Evolutionary conservation across 2,329 filamentous ascomycete species (phyloP), one percentile per base, ranked within the genome.

Genomic region (Sphaerulina populicola): DNA sequence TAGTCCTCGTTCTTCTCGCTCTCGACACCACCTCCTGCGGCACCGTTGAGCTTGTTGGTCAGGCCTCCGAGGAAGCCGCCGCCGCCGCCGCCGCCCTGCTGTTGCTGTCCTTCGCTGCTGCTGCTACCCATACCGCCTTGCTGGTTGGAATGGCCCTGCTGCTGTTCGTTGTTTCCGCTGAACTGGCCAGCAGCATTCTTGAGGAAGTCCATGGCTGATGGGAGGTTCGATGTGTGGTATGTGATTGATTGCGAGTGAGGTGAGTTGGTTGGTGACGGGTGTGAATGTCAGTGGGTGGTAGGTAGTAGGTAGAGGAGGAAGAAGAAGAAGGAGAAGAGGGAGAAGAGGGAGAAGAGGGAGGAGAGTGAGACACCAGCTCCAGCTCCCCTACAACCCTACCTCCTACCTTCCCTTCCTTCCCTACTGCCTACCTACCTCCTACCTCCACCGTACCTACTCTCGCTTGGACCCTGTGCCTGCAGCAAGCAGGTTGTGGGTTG

Each of bases 1-100:
- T 68, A 71, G 64, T 91, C 60, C 69, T 93, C 86, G 61, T 89
- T 85, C 78, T 88, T 83, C 77, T 91, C 58, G 44, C 87, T 81
- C 69, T 86, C 74, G 31, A 70, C 70, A 35, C 87, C 87, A 47
- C 87, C 87, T 33, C 87, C 87, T 15, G 83, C 84, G 58, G 82
- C 75, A 52, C 70, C 66, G 73, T 91, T 87, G 53, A 90, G 47
- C 73, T 86, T 88, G 71, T 83, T 77, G 66, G 80, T 77, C 57
- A 89, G 67, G 54, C 82, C 80, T 54, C 77, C 73, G 44, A 79
- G 66, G 67, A 77, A 74, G 51, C 74, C 72, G 29, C 74, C 73
- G 29, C 62, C 44, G 29, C 62, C 44, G 44, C 57, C 50, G 23
- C 49, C 38, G 18, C 18, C 18, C 18, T 18, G 18, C 31, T 69